Evolutionary conservation across 2,329 filamentous ascomycete species (phyloP), one percentile per base, ranked within the genome.

Genomic region (Lachnellula arida): DNA sequence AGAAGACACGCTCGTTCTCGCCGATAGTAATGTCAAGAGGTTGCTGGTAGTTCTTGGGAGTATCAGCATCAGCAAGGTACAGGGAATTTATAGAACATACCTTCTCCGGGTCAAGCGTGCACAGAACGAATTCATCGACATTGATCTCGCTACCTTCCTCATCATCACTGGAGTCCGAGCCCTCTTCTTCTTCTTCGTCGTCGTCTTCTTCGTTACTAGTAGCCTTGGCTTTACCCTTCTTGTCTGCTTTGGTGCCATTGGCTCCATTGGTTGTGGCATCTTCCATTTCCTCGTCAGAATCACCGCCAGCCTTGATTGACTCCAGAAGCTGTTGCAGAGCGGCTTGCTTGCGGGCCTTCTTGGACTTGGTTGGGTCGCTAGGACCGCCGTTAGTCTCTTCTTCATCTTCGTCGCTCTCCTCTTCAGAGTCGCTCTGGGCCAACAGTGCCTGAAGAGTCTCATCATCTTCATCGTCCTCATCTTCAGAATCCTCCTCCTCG

Each of bases 61-160:
- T 57, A 68, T 74, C 69, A 75, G 63, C 48, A 44, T 59, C 56
- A 51, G 42, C 49, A 22, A 8, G 42, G 11, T 11, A 15, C 25
- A 23, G 49, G 22, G 12, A 17, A 11, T 3, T 35, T 44, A 32
- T 40, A 32, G 46, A 35, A 70, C 81, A 73, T 86, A 97, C 94
- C 78, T 87, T 89, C 74, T 91, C 85, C 34, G 92, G 89, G 76
- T 97, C 92, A 53, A 99, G 84, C 60, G 94, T 99, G 84, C 94
- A 99, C 67, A 99, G 78, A 65, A 97, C 91, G 67, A 89, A 90
- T 78, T 97, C 89, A 73, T 97, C 91, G 52, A 93, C 78, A 68
- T 91, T 84, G 52, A 81, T 74, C 25, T 80, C 81, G 43, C 84
- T 81, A 6, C 81, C 82, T 57, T 87, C 81, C 34, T 84, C 82